A percentile compares a stretch with the other conserved stretches of the same genome.
Conservation (phyloP, 805 yeast genomes). For the Metschnikowia henanensis region DNA sequence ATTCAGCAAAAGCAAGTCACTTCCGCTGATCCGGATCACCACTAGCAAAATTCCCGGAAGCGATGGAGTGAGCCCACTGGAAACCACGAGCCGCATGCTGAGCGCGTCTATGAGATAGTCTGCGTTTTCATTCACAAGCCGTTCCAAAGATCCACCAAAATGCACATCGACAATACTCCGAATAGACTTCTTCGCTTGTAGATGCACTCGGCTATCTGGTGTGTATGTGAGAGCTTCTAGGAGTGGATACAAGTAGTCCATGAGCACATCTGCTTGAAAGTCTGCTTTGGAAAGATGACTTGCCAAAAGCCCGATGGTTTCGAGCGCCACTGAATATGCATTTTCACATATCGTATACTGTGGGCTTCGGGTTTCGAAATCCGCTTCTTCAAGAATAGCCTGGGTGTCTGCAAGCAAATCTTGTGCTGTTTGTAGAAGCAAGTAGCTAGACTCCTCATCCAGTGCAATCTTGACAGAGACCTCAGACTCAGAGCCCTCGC, state of each 20-base stretch:
- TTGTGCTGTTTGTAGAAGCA: slow-evolving; percentile 39
- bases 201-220: slow-evolving; percentile 44
- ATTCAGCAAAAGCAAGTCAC: slow-evolving; percentile 49
- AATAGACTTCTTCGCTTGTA: slow-evolving; percentile 57
- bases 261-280: slow-evolving; percentile 51
- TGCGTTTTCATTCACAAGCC: slow-evolving; percentile 61
- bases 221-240: slow-evolving; percentile 66
- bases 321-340: slow-evolving; percentile 43
- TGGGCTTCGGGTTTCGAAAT: not conserved
- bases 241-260: slow-evolving; percentile 71
- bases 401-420: slow-evolving; percentile 39
- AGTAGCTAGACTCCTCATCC: slow-evolving; percentile 29
- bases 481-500: not conserved
- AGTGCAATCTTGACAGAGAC: not conserved
- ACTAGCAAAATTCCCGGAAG: slow-evolving; percentile 69
- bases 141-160: slow-evolving; percentile 51
- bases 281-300: slow-evolving; percentile 24
- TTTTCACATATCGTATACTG: slow-evolving; percentile 20
- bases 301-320: slow-evolving; percentile 40
- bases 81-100: slow-evolving; percentile 67
- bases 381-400: not conserved
- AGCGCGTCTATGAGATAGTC: slow-evolving; percentile 82
- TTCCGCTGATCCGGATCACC: slow-evolving; percentile 70
- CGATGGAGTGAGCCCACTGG: slow-evolving; percentile 67
- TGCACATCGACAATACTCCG: slow-evolving; percentile 49